These are phyloP conservation scores for Candida silvatica DNA, from an alignment of 805 yeast genomes.

Conservation along the genomic window DNA sequence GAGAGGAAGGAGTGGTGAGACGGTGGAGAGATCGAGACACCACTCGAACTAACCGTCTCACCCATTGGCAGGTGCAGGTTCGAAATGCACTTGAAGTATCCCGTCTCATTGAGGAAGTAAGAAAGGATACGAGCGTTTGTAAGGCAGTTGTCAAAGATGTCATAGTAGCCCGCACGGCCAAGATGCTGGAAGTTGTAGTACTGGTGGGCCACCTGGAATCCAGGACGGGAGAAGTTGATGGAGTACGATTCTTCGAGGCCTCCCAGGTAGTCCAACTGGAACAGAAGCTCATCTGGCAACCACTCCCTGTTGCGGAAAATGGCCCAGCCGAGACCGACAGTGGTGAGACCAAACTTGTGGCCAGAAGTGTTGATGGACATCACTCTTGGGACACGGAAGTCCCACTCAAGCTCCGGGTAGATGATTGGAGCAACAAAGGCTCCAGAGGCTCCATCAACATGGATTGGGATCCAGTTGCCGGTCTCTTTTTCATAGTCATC, in stretches of 20 bases:
- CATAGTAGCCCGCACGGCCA: conserved; percentile 66
- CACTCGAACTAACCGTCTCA: conserved; percentile 17
- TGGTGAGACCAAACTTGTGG: conserved; percentile 84
- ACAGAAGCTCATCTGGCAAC: conserved; percentile 65
- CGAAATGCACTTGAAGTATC: conserved; percentile 64
- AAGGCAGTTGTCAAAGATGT: conserved; percentile 52
- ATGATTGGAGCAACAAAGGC: conserved; percentile 83
- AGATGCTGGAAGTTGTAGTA: conserved; percentile 69
- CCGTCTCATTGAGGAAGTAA: conserved; percentile 52
- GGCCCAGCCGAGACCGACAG: conserved; percentile 93
- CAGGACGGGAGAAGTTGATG: conserved; percentile 86
- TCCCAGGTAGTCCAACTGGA: conserved; percentile 77
- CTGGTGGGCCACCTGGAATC: conserved; percentile 84
- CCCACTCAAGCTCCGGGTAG: conserved; percentile 76
- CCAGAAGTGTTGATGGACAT: conserved; percentile 84
- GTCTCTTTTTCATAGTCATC: conserved; percentile 61
- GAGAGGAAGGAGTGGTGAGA: background rate
- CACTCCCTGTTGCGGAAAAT: conserved; percentile 61
- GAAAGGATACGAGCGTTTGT: conserved; percentile 67
- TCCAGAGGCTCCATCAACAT: conserved; percentile 92
- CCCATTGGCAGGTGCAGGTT: conserved; percentile 61
- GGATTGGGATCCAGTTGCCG: conserved; percentile 70
- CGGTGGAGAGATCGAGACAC: background rate
- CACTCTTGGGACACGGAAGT: conserved; percentile 70
- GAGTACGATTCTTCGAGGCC: conserved; percentile 83